Evolutionary conservation across 805 yeast species (phyloP), one percentile per base, ranked within the genome.

Genomic region (Metschnikowia dekortorum): DNA sequence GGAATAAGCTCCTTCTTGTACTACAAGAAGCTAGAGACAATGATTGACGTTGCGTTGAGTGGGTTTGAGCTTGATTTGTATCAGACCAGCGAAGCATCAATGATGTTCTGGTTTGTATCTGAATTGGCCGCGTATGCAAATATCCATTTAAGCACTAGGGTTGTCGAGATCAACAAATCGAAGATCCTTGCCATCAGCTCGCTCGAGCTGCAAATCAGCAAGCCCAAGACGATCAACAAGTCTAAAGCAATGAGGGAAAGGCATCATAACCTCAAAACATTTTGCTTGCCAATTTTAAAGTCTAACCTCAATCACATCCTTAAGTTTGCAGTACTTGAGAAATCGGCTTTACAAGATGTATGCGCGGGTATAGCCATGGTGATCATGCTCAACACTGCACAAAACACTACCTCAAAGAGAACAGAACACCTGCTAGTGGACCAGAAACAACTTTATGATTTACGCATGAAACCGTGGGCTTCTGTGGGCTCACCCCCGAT

Each of bases 41-140:
- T 92, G 96, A 58, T 81, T 13, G 85, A 87, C 61, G 81, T 84
- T n/a, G 78, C 81, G 0, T 65, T 89, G 31, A 78, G 82, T 51
- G 94, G 96, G 1, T 80, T 89, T 56, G 92, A 87, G 57, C 73
- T 87, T 37, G 87, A 87, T 26, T 65, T 89, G 11, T 88, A 86
- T 63, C 81, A 82, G 56, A 76, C 78, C 10, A 85, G 85, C 75
- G 98, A 92, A 63, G 70, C 75, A 48, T 75, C 77, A 48, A 67
- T 80, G 29, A 81, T 86, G 68, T 85, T 81, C 62, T 88, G 92
- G 89, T 84, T 83, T 61, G 73, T 76, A 0, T 73, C 78, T 35
- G 78, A 79, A 58, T 65, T 89, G 38, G 58, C 75, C 1, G 69
- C 68, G 28, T 54, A 63, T 8, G 54, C 71, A 13, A 54, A 68